Base-by-base conservation (phyloP, 345 rosid species). In the Lepidium africanum region DNA sequence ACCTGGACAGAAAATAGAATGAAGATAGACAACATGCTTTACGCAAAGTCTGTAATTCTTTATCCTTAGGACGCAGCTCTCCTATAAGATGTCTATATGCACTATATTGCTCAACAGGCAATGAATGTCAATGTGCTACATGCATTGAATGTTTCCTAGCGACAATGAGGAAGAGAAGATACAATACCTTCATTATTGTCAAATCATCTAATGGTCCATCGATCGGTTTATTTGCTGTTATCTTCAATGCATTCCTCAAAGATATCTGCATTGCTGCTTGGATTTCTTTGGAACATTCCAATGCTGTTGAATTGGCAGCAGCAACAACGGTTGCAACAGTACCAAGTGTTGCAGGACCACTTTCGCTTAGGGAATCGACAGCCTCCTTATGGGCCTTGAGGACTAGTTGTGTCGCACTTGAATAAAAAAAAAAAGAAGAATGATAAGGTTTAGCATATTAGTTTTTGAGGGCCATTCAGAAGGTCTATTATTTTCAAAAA, bases 211-310 rank as follows among this genome's bases (percentile, higher is more conserved):
- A 77, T 39, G 98, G 96, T 72, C 87, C 94, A 66, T 91, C 99
- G 17, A 65, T 72, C 30, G 85, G 72, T 80, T 73, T 83, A 75
- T 73, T 82, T 61, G 84, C 69, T 21, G 86, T 73, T 58, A 85
- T 75, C 73, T 93, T 93, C 42, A 91, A 74, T 11, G 96, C 87
- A 81, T 84, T 91, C 83, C 96, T 95, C 87, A 91, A 81, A 53
- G 96, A 89, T 47, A 95, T 81, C 81, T 95, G 96, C 97, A 95
- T 95, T 65, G 99, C 96, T 9, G 89, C 92, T 83, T 95, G 95
- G 68, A 95, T 95, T 78, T 95, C 99, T 81, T 84, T 95, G 50
- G 99, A 89, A 74, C 96, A 84, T 84, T 89, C 96, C 76, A 59
- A 57, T 19, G 99, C 96, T 30, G 94, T 95, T 70, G 99, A 91